These are phyloP conservation scores for Suillus paluster DNA, from an alignment of 768 basidiomycete genomes.

Conservation along the genomic window DNA sequence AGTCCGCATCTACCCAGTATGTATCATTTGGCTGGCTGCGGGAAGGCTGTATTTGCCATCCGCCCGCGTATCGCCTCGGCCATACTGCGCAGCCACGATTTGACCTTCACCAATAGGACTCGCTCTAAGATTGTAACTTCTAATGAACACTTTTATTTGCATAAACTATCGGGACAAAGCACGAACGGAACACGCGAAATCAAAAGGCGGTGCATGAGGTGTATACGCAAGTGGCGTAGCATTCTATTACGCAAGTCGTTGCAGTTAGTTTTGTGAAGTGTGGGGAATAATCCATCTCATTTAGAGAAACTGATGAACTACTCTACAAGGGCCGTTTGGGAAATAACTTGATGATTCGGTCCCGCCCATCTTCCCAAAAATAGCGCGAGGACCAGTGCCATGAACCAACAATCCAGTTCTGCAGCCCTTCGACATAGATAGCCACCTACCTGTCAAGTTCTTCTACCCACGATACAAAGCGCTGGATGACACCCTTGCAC, in stretches of 20 bases:
- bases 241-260: too few relatives aligned
- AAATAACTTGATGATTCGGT: slow-evolving; percentile 56
- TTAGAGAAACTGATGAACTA: not conserved
- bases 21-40: not conserved
- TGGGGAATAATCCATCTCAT: too few relatives aligned
- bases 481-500: slow-evolving; percentile 57
- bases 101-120: not conserved
- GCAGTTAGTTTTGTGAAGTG: too few relatives aligned
- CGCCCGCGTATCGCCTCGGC: not conserved
- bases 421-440: slow-evolving; percentile 61
- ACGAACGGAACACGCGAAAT: too few relatives aligned
- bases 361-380: slow-evolving; percentile 62
- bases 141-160: not conserved
- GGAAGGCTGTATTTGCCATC: not conserved
- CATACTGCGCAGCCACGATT: not conserved
- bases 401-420: slow-evolving; percentile 74
- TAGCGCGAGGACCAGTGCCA: slow-evolving; percentile 78
- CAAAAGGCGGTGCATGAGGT: too few relatives aligned
- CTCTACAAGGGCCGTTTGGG: slow-evolving; percentile 35
- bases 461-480: slow-evolving; percentile 62
- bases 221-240: too few relatives aligned
- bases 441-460: slow-evolving; percentile 61
- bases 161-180: too few relatives aligned
- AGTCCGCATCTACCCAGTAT: not conserved
- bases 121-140: not conserved